Percentiles rank a stretch among this genome's conserved stretches.
phyloP scores from a whole-genome alignment of 768 basidiomycete genomes.

The Coprinopsis marcescibilis region DNA sequence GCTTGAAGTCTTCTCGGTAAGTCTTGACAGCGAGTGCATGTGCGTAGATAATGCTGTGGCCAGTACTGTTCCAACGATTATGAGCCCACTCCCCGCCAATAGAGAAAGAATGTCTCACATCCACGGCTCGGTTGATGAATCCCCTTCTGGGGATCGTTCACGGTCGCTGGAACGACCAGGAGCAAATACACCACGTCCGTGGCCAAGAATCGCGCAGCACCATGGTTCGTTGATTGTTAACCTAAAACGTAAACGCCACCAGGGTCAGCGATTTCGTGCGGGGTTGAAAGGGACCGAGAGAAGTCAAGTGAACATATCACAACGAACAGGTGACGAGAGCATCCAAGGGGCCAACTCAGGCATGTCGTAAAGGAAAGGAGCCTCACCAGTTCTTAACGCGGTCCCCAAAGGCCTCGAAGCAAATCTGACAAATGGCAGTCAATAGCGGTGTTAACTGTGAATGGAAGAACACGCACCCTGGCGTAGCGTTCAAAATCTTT shows the following conservation, averaged over 20 bases:
- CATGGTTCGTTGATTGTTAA: constrained; percentile 75
- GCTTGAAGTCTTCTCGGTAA: constrained; percentile 63
- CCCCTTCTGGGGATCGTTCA: constrained; percentile 49
- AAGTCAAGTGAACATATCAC: no score
- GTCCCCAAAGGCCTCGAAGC: constrained; percentile 72
- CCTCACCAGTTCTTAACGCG: constrained; percentile 67
- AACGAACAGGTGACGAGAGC: no score
- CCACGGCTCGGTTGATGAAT: constrained; percentile 65
- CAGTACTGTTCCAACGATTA: constrained; percentile 40
- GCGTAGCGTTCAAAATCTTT: constrained; percentile 61
- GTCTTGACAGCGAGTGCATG: constrained; percentile 64
- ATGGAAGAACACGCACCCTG: constrained; percentile 27
- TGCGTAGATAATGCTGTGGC: constrained; percentile 60
- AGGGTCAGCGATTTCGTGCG: no score
- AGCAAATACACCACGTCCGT: constrained; percentile 65
- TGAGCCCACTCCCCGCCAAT: constrained; percentile 1
- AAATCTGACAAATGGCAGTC: constrained; percentile 38
- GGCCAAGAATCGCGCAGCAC: constrained; percentile 66
- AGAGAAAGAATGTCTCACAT: constrained; percentile 38
- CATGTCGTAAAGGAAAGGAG: constrained; percentile 6
- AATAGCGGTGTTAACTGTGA: not conserved
- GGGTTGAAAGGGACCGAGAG: no score
- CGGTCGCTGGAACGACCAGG: constrained; percentile 67
- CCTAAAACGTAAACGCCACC: constrained; percentile 31
- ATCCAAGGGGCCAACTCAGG: no score